Conservation (phyloP, 176 grass and related monocot species). For the Aechmea fasciata region DNA sequence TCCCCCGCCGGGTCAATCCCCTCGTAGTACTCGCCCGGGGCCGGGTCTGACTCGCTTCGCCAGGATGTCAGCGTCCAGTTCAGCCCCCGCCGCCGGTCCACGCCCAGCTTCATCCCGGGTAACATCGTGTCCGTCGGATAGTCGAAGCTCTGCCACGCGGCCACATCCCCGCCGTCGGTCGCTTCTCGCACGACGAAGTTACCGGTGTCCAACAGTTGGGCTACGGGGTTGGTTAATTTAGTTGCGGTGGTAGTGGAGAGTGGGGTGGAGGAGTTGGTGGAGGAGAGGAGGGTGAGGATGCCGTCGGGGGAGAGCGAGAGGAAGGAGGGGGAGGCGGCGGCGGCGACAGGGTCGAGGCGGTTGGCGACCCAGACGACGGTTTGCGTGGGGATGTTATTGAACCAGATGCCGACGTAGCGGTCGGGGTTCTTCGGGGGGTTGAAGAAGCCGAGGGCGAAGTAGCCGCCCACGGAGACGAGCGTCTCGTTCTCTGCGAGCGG, state of each 20-base stretch:
- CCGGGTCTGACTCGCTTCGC: slow-evolving; percentile 42
- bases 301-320: slow-evolving; percentile 35
- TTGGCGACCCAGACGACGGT: slow-evolving; percentile 59
- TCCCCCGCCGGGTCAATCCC: slow-evolving; percentile 36
- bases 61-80: slow-evolving; percentile 43
- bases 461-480: slow-evolving; percentile 31
- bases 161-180: background rate
- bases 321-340: slow-evolving; percentile 26
- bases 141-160: slow-evolving; percentile 64
- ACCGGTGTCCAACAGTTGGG: slow-evolving; percentile 31
- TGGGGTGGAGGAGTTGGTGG: slow-evolving; percentile 10
- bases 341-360: slow-evolving; percentile 36
- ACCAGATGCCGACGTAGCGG: slow-evolving; percentile 51
- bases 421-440: slow-evolving; percentile 28
- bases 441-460: slow-evolving; percentile 57
- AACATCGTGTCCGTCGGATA: slow-evolving; percentile 60
- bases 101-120: slow-evolving; percentile 55
- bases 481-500: slow-evolving; percentile 38
- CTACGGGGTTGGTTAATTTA: slow-evolving; percentile 18
- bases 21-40: slow-evolving; percentile 28
- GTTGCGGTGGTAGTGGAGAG: slow-evolving; percentile 16
- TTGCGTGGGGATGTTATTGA: slow-evolving; percentile 37
- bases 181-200: slow-evolving; percentile 32
- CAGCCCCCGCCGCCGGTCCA: slow-evolving; percentile 25
- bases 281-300: slow-evolving; percentile 28